Base-by-base conservation (phyloP, 371 early-diverging fungal species). In the Blakeslea trispora region DNA sequence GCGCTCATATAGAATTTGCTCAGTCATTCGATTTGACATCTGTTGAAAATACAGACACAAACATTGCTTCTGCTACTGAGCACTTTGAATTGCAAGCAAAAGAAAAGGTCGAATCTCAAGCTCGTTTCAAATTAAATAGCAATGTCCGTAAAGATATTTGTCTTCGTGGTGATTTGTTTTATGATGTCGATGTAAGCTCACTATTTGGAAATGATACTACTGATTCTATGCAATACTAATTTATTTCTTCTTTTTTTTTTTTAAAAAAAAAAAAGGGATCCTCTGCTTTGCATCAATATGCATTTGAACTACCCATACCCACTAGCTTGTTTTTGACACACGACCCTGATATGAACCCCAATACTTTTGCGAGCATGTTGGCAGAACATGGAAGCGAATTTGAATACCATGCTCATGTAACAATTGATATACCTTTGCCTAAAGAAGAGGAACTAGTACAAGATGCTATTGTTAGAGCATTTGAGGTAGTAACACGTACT, bases 361-460 rank as follows among this genome's bases (percentile, higher is more conserved):
- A 75, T 13, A 69, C 72, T 22, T 88, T 88, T 61, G 77, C 81
- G 21, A 65, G 61, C 18, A 54, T 84, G 21, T 53, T 84, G 35
- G 74, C 83, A 11, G 81, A 83, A 19, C 77, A 79, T 39, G 70
- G 82, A 21, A 70, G 72, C 6, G 68, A 71, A 28, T 87, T 86
- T 58, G 77, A 77, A 21, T 66, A 81, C 40, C 72, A 68, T 15
- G 75, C 62, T 24, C 63, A 57, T 14, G 69, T 63, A 1, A 40
- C 53, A 2, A 42, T 77, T 2, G 51, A 54, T 17, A 45, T 81
- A 14, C 63, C 64, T 5, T 50, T 62, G 23, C 40, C 64, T 28
- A 35, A 50, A 2, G 61, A 55, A 28, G 40, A 42, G 22, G 40
- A 42, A 9, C 28, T 47, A 13, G 52, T 66, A 28, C 74, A 78